These are phyloP conservation scores for Hortaea sp. DNA, from an alignment of 2,329 filamentous ascomycete species.

Conservation along the genomic window DNA sequence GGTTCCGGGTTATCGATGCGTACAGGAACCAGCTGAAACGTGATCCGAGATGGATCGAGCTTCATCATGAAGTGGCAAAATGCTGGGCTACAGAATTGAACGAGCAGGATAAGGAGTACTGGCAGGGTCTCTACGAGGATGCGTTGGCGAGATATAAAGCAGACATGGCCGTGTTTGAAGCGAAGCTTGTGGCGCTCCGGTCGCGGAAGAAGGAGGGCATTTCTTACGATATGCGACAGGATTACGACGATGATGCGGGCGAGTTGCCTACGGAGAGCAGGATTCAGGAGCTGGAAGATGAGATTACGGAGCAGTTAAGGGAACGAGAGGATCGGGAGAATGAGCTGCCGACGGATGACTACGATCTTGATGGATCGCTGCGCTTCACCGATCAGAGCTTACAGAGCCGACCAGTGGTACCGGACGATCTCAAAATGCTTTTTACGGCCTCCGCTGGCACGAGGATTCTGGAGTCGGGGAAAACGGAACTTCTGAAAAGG, in stretches of 20 bases:
- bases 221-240: background rate
- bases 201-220: background rate
- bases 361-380: background rate
- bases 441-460: slow-evolving; percentile 39
- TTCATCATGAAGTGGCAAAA: slow-evolving; percentile 19
- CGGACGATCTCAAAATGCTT: slow-evolving; percentile 39
- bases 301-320: background rate
- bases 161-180: slow-evolving; percentile 21
- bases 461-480: slow-evolving; percentile 40
- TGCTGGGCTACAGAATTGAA: slow-evolving; percentile 16
- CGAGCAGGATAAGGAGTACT: slow-evolving; percentile 16
- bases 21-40: slow-evolving; percentile 16
- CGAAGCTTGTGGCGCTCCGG: slow-evolving; percentile 17
- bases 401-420: slow-evolving; percentile 2
- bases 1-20: slow-evolving; percentile 12
- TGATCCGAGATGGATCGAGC: slow-evolving; percentile 18
- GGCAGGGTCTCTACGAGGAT: slow-evolving; percentile 19
- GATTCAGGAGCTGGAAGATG: background rate
- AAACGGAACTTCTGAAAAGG: slow-evolving; percentile 42
- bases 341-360: background rate
- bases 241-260: background rate
- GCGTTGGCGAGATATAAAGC: slow-evolving; percentile 18
- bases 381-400: background rate
- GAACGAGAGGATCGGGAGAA: background rate
- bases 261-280: background rate